phyloP scores from a whole-genome alignment of 2,329 filamentous ascomycete species.

The Alternaria arbusti region DNA sequence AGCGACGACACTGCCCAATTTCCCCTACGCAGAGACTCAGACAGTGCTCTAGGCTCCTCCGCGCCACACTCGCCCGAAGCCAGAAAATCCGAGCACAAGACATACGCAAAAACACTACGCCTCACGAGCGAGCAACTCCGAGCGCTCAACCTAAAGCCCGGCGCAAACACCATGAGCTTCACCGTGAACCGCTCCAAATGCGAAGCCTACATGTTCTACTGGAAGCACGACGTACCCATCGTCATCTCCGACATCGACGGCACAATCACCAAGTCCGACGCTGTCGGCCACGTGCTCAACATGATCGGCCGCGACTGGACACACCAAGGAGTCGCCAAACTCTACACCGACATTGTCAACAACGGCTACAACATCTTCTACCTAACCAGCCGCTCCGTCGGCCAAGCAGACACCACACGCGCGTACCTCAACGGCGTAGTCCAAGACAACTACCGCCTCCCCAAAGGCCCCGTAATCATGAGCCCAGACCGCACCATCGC shows the following conservation, averaged over 20 bases:
- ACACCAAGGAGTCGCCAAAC: slow-evolving; percentile 92
- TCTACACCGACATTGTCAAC: slow-evolving; percentile 92
- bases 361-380: slow-evolving; percentile 99
- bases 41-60: slow-evolving; percentile 69
- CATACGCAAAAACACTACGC: slow-evolving; percentile 95
- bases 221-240: slow-evolving; percentile 88
- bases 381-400: slow-evolving; percentile 90
- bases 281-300: slow-evolving; percentile 90
- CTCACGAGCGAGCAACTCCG: slow-evolving; percentile 96
- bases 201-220: slow-evolving; percentile 89
- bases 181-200: slow-evolving; percentile 95
- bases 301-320: slow-evolving; percentile 99
- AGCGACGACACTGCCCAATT: slow-evolving; percentile 64
- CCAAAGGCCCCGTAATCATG: slow-evolving; percentile 90
- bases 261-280: slow-evolving; percentile 97
- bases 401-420: slow-evolving; percentile 88
- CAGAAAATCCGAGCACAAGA: slow-evolving; percentile 71
- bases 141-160: slow-evolving; percentile 77
- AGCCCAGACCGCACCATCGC: slow-evolving; percentile 95
- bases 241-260: slow-evolving; percentile 99
- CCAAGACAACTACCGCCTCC: slow-evolving; percentile 85
- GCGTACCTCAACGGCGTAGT: slow-evolving; percentile 87
- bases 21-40: slow-evolving; percentile 72
- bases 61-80: slow-evolving; percentile 61
- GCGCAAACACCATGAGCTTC: slow-evolving; percentile 94